Conservation (phyloP, 1,284 basidiomycete genomes). For the Leccinum angustisporum region DNA sequence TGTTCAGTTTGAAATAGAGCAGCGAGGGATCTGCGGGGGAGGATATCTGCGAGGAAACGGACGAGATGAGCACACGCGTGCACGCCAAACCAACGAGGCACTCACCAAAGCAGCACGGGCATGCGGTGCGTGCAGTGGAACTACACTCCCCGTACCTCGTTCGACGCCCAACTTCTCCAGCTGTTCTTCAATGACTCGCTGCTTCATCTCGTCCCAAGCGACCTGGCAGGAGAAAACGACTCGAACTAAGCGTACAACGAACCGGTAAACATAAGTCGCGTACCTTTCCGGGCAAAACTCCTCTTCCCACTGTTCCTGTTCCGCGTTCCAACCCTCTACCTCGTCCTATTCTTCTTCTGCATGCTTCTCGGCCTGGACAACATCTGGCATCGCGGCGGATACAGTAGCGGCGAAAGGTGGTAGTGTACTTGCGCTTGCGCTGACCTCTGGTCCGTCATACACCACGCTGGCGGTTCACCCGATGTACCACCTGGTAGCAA, state of each 20-base stretch:
- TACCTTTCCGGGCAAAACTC: slow-evolving; percentile 70
- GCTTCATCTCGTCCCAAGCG: slow-evolving; percentile 71
- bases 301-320: no score
- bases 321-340: no score
- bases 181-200: slow-evolving; percentile 73
- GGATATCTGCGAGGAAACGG: slow-evolving; percentile 60
- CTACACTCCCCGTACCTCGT: slow-evolving; percentile 53
- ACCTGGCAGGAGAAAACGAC: slow-evolving; percentile 39
- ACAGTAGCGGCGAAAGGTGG: no score
- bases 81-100: slow-evolving; percentile 25
- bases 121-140: slow-evolving; percentile 68
- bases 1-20: slow-evolving; percentile 77
- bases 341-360: no score
- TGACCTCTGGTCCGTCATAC: no score
- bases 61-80: slow-evolving; percentile 5
- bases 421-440: no score
- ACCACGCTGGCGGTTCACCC: no score
- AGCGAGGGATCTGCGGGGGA: slow-evolving; percentile 81
- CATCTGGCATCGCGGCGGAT: no score
- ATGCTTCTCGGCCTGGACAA: no score
- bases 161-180: slow-evolving; percentile 76
- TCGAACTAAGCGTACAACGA: slow-evolving; percentile 12
- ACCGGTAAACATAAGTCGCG: slow-evolving; percentile 5
- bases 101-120: slow-evolving; percentile 76
- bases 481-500: no score